Evolutionary conservation across 352 stramenopile species (phyloP).

Genomic region (Phytophthora chlamydospora): DNA sequence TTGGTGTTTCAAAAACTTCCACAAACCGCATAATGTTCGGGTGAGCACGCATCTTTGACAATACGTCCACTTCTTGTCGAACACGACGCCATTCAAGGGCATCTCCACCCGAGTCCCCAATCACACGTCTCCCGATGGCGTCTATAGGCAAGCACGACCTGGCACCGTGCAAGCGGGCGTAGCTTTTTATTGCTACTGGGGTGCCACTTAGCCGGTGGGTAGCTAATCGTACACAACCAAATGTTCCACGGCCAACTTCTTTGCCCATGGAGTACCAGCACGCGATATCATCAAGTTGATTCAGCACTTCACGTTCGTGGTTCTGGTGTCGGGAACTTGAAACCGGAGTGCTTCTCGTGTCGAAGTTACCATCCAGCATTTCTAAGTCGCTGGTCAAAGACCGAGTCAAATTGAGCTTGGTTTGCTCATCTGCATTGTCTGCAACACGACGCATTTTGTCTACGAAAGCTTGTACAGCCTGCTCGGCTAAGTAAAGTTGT

Average conservation of each 20-base stretch:
- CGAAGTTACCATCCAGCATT: background rate
- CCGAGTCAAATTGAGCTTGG: constrained; percentile 13
- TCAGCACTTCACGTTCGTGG: constrained; percentile 1
- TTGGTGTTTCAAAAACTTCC: constrained; percentile 66
- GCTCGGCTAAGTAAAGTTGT: constrained; percentile 16
- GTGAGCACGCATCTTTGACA: constrained; percentile 45
- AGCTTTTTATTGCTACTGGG: constrained; percentile 71
- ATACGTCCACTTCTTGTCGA: constrained; percentile 56
- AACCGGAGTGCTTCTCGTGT: background rate
- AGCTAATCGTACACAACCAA: constrained; percentile 53
- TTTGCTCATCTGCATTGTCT: constrained; percentile 15
- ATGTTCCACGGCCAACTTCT: constrained; percentile 58
- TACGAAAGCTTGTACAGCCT: constrained; percentile 26
- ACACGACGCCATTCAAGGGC: constrained; percentile 67
- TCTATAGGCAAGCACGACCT: constrained; percentile 37
- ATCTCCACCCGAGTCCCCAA: constrained; percentile 21
- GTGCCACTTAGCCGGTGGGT: constrained; percentile 49
- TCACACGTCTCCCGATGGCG: constrained; percentile 5
- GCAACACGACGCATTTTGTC: constrained; percentile 23
- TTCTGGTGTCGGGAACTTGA: constrained; percentile 5
- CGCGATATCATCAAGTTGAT: constrained; percentile 25
- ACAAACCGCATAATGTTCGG: constrained; percentile 57
- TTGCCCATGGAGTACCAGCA: constrained; percentile 56
- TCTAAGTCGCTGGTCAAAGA: constrained; percentile 5
- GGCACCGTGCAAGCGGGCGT: constrained; percentile 47